Evolutionary conservation across 169 alveolate genomes (phyloP), one percentile per base, ranked within the genome.

Genomic region (Plasmodium malariae): DNA sequence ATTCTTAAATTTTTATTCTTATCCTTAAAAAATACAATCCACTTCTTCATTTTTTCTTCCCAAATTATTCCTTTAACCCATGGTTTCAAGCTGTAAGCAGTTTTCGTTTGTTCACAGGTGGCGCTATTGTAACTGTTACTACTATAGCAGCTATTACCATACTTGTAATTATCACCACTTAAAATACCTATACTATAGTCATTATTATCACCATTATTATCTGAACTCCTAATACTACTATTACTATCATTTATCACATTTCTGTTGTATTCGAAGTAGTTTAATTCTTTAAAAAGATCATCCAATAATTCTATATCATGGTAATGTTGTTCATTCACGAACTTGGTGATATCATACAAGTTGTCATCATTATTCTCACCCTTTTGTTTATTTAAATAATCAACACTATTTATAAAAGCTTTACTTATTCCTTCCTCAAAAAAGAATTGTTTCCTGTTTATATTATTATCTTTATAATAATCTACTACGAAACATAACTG

Each of bases 21-120:
- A 45, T 86, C 92, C 70, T 86, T 86, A 86, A 70, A 86, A 48
- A 86, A 86, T 12, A 86, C 87, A 32, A 86, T 74, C 92, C 92
- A 86, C 49, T 86, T 86, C 43, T 70, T 86, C 69, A 71, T 19
- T 40, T 65, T 71, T n/a, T 86, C 87, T 68, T 86, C 92, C 92
- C 92, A 86, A 36, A 86, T 30, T 14, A 86, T 43, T 7, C 92
- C 92, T 36, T 45, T 59, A 14, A 32, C 28, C 92, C 92, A 86
- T 17, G 92, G 92, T 86, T 86, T 86, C 54, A 86, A 37, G 57
- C 76, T 86, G 37, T 69, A n/a, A 11, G 92, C 92, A 24, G 59
- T n/a, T 72, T 57, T 86, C 45, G 92, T 57, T 34, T 86, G 65
- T 48, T 86, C 92, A 37, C 60, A 86, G 0, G 34, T 40, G n/a